Base-by-base conservation (phyloP, 306 rosid species). In the Casuarina equisetifolia region DNA sequence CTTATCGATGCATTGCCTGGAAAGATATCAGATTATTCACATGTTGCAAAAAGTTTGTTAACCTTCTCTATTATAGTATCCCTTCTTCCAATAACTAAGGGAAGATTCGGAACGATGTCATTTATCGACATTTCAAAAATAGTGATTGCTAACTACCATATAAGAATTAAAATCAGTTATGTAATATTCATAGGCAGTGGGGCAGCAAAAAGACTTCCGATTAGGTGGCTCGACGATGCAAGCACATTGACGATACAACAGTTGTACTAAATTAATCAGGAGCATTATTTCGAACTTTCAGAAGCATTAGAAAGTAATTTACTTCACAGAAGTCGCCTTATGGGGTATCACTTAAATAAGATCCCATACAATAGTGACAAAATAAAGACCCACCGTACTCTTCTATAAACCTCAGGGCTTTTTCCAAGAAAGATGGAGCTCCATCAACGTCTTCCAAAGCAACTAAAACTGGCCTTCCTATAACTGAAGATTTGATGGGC, bases 381-480 rank as follows among this genome's bases (percentile, higher is more conserved):
- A 64, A 70, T 48, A 13, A 57, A 66, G 79, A 83, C 89, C 54
- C 79, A 96, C 99, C 99, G 45, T 91, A 85, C 51, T 83, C 89
- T 88, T 96, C 99, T 42, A 96, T 75, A 48, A 90, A 96, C 68
- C 78, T 86, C 42, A 96, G 89, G 72, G 97, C 97, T 88, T 96
- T 96, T 88, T 96, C 99, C 83, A 96, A 83, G 85, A 96, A 96
- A 72, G 98, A 87, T 35, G 99, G 98, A 76, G 93, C 69, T 83
- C 99, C 99, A 83, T 96, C 98, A 67, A 83, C 96, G 72, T 96
- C 99, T 83, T 96, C 99, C 84, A 96, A 73, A 71, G 98, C 98
- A 82, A 93, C 94, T 84, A 96, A 86, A 83, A 96, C 84, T 54
- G 99, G 98, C 64, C 91, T 85, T 73, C 99, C 94, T 78, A 90